A percentile compares a stretch with the other conserved stretches of the same genome.
These are phyloP conservation scores for Penicillium fuscoglaucum DNA, from an alignment of 2,329 filamentous ascomycete species.

Conservation along the genomic window DNA sequence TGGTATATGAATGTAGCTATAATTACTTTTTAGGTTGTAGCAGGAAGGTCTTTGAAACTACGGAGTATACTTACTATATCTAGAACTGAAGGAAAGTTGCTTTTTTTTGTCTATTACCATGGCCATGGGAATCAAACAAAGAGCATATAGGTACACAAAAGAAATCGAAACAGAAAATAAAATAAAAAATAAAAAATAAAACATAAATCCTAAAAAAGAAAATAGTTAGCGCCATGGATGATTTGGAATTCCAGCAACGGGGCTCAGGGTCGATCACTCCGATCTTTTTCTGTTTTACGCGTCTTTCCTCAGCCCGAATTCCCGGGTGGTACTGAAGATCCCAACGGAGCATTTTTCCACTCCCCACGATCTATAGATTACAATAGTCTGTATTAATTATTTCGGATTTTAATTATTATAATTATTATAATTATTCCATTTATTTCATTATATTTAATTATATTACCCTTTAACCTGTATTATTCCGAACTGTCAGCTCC, in stretches of 20 bases:
- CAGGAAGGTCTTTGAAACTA: not conserved
- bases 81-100: not conserved
- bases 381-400: constrained; percentile 9
- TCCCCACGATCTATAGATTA: constrained; percentile 16
- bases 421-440: not conserved
- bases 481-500: constrained; percentile 39
- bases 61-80: not conserved
- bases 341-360: constrained; percentile 21
- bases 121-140: not conserved
- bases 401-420: constrained; percentile 1
- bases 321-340: constrained; percentile 29
- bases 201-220: constrained; percentile 3
- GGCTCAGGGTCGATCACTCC: constrained; percentile 32
- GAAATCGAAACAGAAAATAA: no score
- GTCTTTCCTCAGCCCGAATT: constrained; percentile 29
- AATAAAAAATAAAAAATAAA: not conserved
- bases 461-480: constrained; percentile 18
- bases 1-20: not conserved
- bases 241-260: constrained; percentile 32
- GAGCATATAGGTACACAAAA: not conserved
- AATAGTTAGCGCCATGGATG: constrained; percentile 6
- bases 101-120: not conserved
- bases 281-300: constrained; percentile 21
- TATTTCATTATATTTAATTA: not conserved
- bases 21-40: not conserved